Conservation (phyloP, 805 yeast species). For the Sporopachydermia quercuum region DNA sequence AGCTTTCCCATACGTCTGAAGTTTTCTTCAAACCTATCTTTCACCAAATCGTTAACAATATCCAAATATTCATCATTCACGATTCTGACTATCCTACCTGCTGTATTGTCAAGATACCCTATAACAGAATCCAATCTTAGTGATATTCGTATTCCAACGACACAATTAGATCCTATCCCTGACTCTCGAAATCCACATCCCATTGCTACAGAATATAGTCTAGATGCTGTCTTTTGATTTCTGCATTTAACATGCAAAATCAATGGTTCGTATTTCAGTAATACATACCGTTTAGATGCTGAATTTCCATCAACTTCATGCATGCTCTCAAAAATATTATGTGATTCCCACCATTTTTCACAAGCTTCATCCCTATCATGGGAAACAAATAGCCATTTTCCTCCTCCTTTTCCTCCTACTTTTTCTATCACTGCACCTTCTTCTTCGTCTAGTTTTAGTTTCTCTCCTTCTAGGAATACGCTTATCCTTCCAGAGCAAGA, state of each 20-base stretch:
- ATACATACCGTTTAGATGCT: conserved; percentile 33
- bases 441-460: conserved; percentile 15
- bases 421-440: conserved; percentile 9
- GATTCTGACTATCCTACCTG: conserved; percentile 18
- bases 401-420: conserved; percentile 80
- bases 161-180: conserved; percentile 67
- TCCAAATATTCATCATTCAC: conserved; percentile 39
- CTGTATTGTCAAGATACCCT: conserved; percentile 32
- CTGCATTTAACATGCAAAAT: conserved; percentile 76
- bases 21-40: conserved; percentile 56
- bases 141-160: conserved; percentile 59
- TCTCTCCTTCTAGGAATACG: conserved; percentile 65
- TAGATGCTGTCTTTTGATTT: conserved; percentile 39
- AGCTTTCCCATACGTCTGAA: conserved; percentile 37
- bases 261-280: conserved; percentile 75
- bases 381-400: conserved; percentile 69
- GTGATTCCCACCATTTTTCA: conserved; percentile 11
- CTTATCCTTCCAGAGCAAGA: conserved; percentile 82
- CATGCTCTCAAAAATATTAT: background rate
- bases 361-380: conserved; percentile 52
- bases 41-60: conserved; percentile 37
- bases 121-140: conserved; percentile 67
- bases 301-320: conserved; percentile 2
- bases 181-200: conserved; percentile 77
- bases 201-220: conserved; percentile 57